Evolutionary conservation across 805 yeast species (phyloP).

Genomic region (Nakazawaea sp.): DNA sequence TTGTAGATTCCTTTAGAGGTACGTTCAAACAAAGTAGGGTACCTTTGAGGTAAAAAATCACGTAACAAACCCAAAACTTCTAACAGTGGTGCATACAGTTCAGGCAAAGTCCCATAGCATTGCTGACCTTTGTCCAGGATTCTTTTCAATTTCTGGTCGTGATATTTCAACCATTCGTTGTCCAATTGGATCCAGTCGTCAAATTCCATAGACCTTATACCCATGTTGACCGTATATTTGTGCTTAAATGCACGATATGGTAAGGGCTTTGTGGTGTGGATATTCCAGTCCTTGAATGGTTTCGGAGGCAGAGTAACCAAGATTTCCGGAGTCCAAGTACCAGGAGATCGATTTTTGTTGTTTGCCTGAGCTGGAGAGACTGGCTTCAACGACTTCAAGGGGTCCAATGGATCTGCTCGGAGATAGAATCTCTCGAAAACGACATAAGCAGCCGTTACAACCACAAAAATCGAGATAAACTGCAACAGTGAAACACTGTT

Average conservation of each 20-base stretch:
- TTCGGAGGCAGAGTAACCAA: slow-evolving; percentile 43
- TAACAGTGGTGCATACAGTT: slow-evolving; percentile 45
- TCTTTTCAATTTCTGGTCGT: slow-evolving; percentile 44
- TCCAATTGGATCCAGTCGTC: slow-evolving; percentile 63
- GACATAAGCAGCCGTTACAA: not conserved
- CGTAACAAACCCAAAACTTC: slow-evolving; percentile 50
- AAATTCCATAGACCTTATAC: slow-evolving; percentile 57
- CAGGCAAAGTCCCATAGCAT: slow-evolving; percentile 42
- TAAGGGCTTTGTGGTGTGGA: slow-evolving; percentile 41
- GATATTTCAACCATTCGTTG: slow-evolving; percentile 55
- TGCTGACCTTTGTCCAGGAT: slow-evolving; percentile 38
- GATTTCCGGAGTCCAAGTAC: slow-evolving; percentile 48
- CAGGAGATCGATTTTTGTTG: slow-evolving; percentile 40
- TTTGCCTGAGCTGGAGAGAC: slow-evolving; percentile 27
- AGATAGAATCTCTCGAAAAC: not conserved
- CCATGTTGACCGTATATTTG: slow-evolving; percentile 62
- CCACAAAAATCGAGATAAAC: not conserved
- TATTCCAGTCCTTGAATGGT: slow-evolving; percentile 42
- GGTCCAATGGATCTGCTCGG: slow-evolving; percentile 9
- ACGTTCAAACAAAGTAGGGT: slow-evolving; percentile 44
- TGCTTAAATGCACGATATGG: slow-evolving; percentile 67
- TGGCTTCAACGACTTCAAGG: slow-evolving; percentile 16
- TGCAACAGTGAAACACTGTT: not conserved
- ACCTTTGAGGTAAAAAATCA: slow-evolving; percentile 46
- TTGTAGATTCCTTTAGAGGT: slow-evolving; percentile 44